These are phyloP conservation scores for Cladosporium sphaerospermum DNA, from an alignment of 2,329 filamentous ascomycete species.

Conservation along the genomic window DNA sequence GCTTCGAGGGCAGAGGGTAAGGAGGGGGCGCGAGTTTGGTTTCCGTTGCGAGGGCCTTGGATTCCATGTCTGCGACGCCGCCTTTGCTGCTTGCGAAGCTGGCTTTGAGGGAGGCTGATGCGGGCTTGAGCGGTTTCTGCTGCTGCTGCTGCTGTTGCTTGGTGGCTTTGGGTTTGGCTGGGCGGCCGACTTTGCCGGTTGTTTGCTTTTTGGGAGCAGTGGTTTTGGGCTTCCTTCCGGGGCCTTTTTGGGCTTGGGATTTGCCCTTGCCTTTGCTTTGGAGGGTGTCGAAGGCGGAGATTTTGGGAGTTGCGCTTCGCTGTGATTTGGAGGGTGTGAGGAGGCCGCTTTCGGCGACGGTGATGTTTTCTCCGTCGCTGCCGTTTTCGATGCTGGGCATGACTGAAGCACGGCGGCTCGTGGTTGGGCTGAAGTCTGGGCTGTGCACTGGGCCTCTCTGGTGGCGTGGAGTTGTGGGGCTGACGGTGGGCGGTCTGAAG, in stretches of 20 bases:
- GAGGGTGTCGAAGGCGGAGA: conserved; percentile 18
- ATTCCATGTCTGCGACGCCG: conserved; percentile 16
- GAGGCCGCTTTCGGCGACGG: conserved; percentile 19
- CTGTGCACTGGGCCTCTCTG: conserved; percentile 4
- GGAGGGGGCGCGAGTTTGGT: conserved; percentile 13
- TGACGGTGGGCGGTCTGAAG: conserved; percentile 21
- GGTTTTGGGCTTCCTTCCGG: conserved; percentile 12
- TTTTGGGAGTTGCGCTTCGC: conserved; percentile 16
- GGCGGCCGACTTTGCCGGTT: conserved; percentile 23
- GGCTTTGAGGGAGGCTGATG: conserved; percentile 17
- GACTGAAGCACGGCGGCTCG: conserved; percentile 17
- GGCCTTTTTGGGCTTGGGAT: conserved; percentile 14
- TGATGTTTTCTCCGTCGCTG: conserved; percentile 20
- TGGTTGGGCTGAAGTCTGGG: conserved; percentile 18
- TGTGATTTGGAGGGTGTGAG: conserved; percentile 30
- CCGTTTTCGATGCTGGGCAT: conserved; percentile 23
- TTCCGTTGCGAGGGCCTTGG: not conserved
- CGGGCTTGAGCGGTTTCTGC: not conserved
- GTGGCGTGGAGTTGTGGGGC: conserved; percentile 15
- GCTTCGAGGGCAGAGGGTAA: conserved; percentile 22
- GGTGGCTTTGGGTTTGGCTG: conserved; percentile 14
- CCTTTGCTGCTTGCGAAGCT: conserved; percentile 22
- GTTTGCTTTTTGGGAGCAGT: conserved; percentile 18
- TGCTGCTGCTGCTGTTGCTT: not conserved
- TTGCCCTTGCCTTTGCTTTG: conserved; percentile 4